Evolutionary conservation across 1,284 basidiomycete genomes (phyloP).

Genomic region (Apiotrichum laibachii): DNA sequence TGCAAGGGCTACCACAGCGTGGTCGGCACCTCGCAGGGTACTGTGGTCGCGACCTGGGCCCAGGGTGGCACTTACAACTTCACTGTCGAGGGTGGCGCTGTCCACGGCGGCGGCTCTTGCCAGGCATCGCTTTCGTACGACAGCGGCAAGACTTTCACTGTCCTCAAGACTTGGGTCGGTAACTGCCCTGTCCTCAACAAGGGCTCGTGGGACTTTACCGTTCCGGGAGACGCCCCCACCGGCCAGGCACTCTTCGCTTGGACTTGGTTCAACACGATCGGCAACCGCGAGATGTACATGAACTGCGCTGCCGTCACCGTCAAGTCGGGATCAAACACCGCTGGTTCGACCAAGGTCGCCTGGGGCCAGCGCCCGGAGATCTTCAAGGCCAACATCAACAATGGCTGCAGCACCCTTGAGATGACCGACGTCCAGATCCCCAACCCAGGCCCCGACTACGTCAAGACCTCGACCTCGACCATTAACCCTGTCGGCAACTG

Average conservation of each 20-base stretch:
- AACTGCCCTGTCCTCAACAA: slow-evolving; percentile 40
- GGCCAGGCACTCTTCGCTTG: slow-evolving; percentile 52
- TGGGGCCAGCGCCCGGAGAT: too few species aligned
- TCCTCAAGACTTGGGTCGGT: slow-evolving; percentile 50
- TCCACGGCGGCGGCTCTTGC: slow-evolving; percentile 52
- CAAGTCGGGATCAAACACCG: neutral
- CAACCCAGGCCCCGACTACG: too few species aligned
- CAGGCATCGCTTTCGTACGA: slow-evolving; percentile 52
- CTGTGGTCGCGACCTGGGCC: slow-evolving; percentile 14
- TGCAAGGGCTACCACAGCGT: slow-evolving; percentile 52
- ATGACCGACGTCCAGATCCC: too few species aligned
- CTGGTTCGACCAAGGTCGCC: too few species aligned
- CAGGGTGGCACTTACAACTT: slow-evolving; percentile 27
- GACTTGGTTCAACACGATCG: slow-evolving; percentile 52
- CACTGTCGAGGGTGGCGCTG: slow-evolving; percentile 44
- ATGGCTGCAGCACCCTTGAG: too few species aligned
- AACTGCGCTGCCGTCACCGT: slow-evolving; percentile 53
- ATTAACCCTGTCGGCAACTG: too few species aligned
- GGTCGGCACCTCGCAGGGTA: slow-evolving; percentile 36
- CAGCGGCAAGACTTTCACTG: slow-evolving; percentile 49
- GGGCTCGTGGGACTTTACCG: slow-evolving; percentile 24
- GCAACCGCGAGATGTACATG: slow-evolving; percentile 51
- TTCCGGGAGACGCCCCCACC: slow-evolving; percentile 46
- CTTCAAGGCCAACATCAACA: too few species aligned
- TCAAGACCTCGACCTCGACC: too few species aligned